Conservation (phyloP, 108 stramenopile species). For the Hondaea fermentalgiana region DNA sequence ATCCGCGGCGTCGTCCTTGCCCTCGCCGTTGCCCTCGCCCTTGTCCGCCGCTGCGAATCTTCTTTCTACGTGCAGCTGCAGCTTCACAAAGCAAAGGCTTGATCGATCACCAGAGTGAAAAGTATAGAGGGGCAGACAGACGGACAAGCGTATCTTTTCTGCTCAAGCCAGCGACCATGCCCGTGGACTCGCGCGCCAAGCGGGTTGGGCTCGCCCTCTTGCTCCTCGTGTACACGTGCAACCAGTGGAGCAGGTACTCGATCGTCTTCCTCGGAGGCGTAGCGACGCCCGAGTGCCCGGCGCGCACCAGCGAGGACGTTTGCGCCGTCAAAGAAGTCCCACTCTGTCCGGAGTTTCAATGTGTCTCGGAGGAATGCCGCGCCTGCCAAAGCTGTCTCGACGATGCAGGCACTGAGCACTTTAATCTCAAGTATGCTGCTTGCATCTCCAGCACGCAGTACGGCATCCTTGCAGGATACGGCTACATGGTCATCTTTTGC, state of each 20-base stretch:
- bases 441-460: not conserved
- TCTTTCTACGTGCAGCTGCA: too few relatives aligned
- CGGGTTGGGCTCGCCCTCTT: not conserved
- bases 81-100: too few relatives aligned
- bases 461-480: not conserved
- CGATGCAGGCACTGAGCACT: not conserved
- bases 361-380: not conserved
- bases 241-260: slow-evolving; percentile 3
- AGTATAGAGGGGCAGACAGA: too few relatives aligned
- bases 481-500: not conserved
- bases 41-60: too few relatives aligned
- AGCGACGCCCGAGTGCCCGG: not conserved
- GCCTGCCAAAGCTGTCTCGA: not conserved
- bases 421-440: not conserved
- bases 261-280: slow-evolving; percentile 11
- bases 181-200: not conserved
- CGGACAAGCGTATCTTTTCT: too few relatives aligned
- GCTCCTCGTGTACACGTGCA: not conserved
- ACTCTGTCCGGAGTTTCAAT: not conserved
- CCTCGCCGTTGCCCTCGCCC: too few relatives aligned
- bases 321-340: not conserved
- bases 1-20: too few relatives aligned
- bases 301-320: not conserved
- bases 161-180: too few relatives aligned
- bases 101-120: too few relatives aligned